Evolutionary conservation across 2,329 filamentous ascomycete species (phyloP).

Genomic region (Fusarium annulatum): DNA sequence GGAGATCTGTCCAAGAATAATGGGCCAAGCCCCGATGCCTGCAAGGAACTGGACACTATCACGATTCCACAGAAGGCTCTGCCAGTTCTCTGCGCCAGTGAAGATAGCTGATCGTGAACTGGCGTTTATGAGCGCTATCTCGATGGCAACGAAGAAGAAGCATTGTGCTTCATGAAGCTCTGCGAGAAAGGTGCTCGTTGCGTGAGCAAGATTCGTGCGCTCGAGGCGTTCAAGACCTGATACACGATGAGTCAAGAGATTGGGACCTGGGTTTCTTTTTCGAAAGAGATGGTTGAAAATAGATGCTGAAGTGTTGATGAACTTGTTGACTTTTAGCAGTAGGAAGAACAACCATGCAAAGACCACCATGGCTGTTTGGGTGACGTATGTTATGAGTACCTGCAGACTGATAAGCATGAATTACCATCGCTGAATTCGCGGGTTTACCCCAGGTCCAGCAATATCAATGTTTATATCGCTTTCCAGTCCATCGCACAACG

Average conservation of each 20-base stretch:
- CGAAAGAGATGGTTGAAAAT: background rate
- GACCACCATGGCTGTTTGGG: constrained; percentile 7
- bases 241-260: background rate
- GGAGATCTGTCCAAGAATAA: background rate
- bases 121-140: background rate
- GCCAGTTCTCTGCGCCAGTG: constrained; percentile 6
- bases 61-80: constrained; percentile 1
- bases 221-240: background rate
- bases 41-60: background rate
- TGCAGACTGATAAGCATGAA: background rate
- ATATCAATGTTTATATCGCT: constrained; percentile 18
- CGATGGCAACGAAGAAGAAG: constrained; percentile 14
- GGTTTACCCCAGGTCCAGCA: constrained; percentile 21
- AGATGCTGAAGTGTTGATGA: background rate
- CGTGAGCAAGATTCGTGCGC: background rate
- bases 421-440: accelerated
- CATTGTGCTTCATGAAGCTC: constrained; percentile 30
- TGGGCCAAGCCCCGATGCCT: constrained; percentile 13
- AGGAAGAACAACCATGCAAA: constrained; percentile 14
- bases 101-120: background rate
- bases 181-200: constrained; percentile 14
- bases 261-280: accelerated
- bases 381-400: constrained; percentile 24
- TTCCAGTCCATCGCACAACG: background rate
- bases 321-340: background rate